Evolutionary conservation across 306 rosid species (phyloP), one percentile per base, ranked within the genome.

Genomic region (Hippophae rhamnoides): DNA sequence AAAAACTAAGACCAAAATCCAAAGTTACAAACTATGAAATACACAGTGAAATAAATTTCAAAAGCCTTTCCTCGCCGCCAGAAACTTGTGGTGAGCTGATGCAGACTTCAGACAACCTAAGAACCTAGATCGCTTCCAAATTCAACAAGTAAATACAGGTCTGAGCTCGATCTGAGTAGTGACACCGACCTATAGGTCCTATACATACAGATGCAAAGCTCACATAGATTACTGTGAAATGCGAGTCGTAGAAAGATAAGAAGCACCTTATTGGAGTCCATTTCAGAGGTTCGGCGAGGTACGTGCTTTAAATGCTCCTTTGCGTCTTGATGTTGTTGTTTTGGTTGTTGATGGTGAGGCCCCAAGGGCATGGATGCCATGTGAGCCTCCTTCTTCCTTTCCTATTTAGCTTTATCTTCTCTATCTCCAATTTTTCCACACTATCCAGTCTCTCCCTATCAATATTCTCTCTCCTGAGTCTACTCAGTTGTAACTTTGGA

Each of bases 351-450:
- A 62, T 74, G 79, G 73, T 78, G 71, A 64, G 82, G 89, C 84
- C 87, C 87, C 78, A 83, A 58, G 78, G 82, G 84, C 72, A 81
- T 54, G 76, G 94, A 74, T 58, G 85, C 85, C 90, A 85, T 87
- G 81, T 76, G 74, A 78, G 75, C 56, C 64, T 41, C 40, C 54
- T 5, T 18, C 57, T 59, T 47, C 47, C 31, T 43, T 31, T 42
- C 71, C 3, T 13, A 51, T 61, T 81, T 54, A 52, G 67, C 69
- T 61, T 56, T 52, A 62, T 13, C 25, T 47, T 40, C 23, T 54
- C 12, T 60, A 18, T 43, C n/a, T 41, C 1, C 9, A 13, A 10
- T 43, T 62, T 9, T 58, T 4, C 61, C 47, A 67, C 72, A 60
- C 67, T 56, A 64, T 4, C 61, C 47, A 67, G 69, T 60, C 69